Percentiles rank a stretch among this genome's conserved stretches.
phyloP scores from a whole-genome alignment of 2,329 filamentous ascomycete species.

The Neopestalotiopsis sp. region DNA sequence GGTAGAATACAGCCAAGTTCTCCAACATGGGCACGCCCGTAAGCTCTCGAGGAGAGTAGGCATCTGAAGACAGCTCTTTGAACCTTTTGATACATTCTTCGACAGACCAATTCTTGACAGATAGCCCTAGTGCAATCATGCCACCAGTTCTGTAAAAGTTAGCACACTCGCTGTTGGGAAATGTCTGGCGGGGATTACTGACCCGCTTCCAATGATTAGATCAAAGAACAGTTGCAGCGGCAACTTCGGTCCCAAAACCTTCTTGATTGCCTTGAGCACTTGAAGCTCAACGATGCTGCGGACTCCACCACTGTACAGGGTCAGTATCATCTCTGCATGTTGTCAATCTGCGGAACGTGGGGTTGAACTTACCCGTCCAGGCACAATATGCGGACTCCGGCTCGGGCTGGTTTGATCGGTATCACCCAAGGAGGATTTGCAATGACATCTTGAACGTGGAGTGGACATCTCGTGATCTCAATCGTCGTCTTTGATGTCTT shows the following conservation, averaged over 20 bases:
- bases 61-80: conserved; percentile 35
- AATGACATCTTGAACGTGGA: conserved; percentile 36
- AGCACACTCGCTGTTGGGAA: background rate
- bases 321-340: background rate
- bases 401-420: conserved; percentile 34
- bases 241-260: conserved; percentile 33
- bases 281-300: conserved; percentile 35
- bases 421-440: conserved; percentile 35
- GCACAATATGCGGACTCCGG: conserved; percentile 33
- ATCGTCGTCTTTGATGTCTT: conserved; percentile 36
- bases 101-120: conserved; percentile 38
- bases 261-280: conserved; percentile 35
- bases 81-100: conserved; percentile 35
- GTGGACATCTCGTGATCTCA: conserved; percentile 34
- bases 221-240: conserved; percentile 38
- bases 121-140: conserved; percentile 34
- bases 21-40: conserved; percentile 34
- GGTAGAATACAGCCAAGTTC: conserved; percentile 34
- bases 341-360: background rate
- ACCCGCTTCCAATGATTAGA: conserved; percentile 38
- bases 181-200: conserved; percentile 19
- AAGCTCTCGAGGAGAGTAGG: conserved; percentile 35
- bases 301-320: conserved; percentile 31
- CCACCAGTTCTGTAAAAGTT: conserved; percentile 31
- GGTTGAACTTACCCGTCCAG: conserved; percentile 34